Base-by-base conservation (phyloP, 768 basidiomycete genomes). In the Tylopilus balloui region DNA sequence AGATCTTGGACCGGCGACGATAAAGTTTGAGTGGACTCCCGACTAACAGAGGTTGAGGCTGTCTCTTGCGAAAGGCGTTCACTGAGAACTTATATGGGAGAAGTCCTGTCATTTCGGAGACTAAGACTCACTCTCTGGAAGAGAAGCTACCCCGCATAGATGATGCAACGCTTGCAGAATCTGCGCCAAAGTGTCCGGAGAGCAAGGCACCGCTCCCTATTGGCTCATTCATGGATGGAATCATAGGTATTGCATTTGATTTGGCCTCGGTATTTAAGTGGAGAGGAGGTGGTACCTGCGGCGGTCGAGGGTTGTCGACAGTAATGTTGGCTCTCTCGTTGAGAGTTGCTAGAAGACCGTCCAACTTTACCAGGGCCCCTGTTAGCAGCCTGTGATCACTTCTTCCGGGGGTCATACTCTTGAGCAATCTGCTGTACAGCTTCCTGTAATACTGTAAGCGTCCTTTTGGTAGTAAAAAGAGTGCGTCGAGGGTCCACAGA, bases 401-500 rank as follows among this genome's bases (percentile, higher is more conserved):
- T 59, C 84, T 76, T 15, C 93, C 92, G 4, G 89, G 84, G 23
- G 81, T 79, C 2, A 92, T 93, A 60, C 86, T 89, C 69, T 88
- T 91, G 41, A 97, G 71, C 38, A 98, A 71, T 42, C 87, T 81
- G 43, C 79, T 77, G 64, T 98, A 98, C 1, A 98, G 75, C 64
- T 88, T 94, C 62, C 82, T 84, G 73, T 97, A 98, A 68, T 99
- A 98, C 59, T 83, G 83, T 48, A 99, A 71, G 36, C 96, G 81
- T 13, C 74, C 73, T 61, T 84, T 86, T 0, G 96, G 96, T 9
- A 98, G 77, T 12, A 87, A 70, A 72, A 99, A 99, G 19, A 98
- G 74, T 8, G 80, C 71, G 62, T 98, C 95, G 13, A 98, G 72
- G 0, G 91, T 88, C 91, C 94, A 96, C 36, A 70, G 42, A 6